phyloP scores from a whole-genome alignment of 495 filamentous ascomycete species.

The Apiosordaria backusii region DNA sequence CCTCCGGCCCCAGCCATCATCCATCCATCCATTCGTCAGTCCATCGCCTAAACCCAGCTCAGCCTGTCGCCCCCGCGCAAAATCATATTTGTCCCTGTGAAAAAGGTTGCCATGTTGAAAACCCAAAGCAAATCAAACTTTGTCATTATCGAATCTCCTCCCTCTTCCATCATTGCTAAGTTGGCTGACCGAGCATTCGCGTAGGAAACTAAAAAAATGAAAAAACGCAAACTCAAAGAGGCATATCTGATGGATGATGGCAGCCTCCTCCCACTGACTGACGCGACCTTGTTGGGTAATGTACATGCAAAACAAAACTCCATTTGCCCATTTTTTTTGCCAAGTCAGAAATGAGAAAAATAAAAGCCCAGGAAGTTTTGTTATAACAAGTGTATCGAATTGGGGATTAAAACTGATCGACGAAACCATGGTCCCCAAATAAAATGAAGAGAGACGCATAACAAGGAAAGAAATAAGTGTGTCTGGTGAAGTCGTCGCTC shows the following conservation, averaged over 20 bases:
- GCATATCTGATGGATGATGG: background rate
- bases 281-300: background rate
- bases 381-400: background rate
- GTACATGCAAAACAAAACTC: background rate
- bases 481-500: background rate
- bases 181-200: background rate
- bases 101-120: too few relatives aligned
- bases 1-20: background rate
- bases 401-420: background rate
- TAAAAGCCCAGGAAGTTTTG: background rate
- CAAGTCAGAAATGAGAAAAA: background rate
- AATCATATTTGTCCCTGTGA: background rate
- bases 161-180: too few relatives aligned
- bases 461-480: background rate
- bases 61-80: too few relatives aligned
- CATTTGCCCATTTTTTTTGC: background rate
- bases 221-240: background rate
- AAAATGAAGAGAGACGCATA: background rate
- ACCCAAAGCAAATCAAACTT: background rate
- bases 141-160: background rate
- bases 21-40: background rate
- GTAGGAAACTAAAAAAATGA: background rate
- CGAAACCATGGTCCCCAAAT: background rate
- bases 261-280: background rate
- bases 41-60: background rate